Evolutionary conservation across 495 filamentous ascomycete species (phyloP).

Genomic region (Podospora bellae-mahoneyi): DNA sequence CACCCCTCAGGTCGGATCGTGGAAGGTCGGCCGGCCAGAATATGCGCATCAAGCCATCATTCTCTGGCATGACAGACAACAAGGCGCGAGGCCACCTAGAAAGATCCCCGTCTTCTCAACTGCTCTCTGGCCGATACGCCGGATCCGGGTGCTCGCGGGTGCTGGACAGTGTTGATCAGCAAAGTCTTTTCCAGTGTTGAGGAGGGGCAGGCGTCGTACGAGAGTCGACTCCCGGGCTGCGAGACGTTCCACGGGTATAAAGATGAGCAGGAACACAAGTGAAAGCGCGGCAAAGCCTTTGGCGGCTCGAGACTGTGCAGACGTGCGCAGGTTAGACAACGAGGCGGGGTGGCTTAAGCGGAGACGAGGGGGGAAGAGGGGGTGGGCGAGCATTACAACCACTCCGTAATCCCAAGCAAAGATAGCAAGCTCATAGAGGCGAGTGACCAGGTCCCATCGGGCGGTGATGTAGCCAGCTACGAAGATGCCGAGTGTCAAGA

Average conservation of each 20-base stretch:
- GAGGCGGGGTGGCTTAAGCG: slow-evolving; percentile 1
- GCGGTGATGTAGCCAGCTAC: slow-evolving; percentile 99
- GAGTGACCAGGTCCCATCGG: slow-evolving; percentile 94
- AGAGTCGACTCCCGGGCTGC: slow-evolving; percentile 44
- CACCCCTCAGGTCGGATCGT: slow-evolving; percentile 66
- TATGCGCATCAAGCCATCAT: slow-evolving; percentile 95
- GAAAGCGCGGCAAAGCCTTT: slow-evolving; percentile 44
- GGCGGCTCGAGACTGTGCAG: slow-evolving; percentile 39
- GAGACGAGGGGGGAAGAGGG: not conserved
- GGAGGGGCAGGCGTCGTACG: slow-evolving; percentile 32
- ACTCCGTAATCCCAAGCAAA: slow-evolving; percentile 99
- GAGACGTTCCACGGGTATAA: slow-evolving; percentile 47
- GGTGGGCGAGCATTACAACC: slow-evolving; percentile 60
- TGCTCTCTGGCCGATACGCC: slow-evolving; percentile 96
- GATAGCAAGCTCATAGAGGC: slow-evolving; percentile 89
- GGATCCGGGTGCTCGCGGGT: slow-evolving; percentile 74
- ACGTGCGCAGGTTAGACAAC: not conserved
- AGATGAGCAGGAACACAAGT: slow-evolving; percentile 42
- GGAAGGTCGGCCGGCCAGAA: slow-evolving; percentile 94
- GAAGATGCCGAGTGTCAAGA: slow-evolving; percentile 93
- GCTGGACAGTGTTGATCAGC: slow-evolving; percentile 49
- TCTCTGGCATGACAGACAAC: slow-evolving; percentile 68
- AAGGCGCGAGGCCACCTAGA: slow-evolving; percentile 53
- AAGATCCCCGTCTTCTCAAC: slow-evolving; percentile 87
- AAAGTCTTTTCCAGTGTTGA: slow-evolving; percentile 11